phyloP scores from a whole-genome alignment of 2,329 filamentous ascomycete genomes.

The Botrytis cinerea region DNA sequence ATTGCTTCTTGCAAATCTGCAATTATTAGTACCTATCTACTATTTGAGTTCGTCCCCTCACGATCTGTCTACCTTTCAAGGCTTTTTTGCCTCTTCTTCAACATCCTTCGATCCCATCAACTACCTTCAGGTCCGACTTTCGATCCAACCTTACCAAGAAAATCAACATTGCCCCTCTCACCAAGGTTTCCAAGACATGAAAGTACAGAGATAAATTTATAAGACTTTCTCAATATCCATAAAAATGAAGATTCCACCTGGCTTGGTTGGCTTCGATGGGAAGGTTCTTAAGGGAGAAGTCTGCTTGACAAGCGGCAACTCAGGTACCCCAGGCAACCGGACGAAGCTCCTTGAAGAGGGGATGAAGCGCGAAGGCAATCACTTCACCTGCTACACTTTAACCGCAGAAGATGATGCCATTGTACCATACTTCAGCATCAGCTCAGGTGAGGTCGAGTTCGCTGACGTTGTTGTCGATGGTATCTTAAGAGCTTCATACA shows the following conservation, averaged over 20 bases:
- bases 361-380: conserved; percentile 17
- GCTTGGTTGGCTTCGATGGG: conserved; percentile 16
- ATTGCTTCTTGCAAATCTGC: background rate
- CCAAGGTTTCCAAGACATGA: background rate
- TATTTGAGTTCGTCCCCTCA: background rate
- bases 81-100: background rate
- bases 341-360: conserved; percentile 24
- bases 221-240: background rate
- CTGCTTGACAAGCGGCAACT: background rate
- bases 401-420: conserved; percentile 29
- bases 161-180: too few relatives aligned
- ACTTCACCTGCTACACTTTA: conserved; percentile 29
- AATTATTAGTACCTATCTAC: background rate
- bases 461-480: conserved; percentile 38
- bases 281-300: conserved; percentile 19
- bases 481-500: conserved; percentile 32
- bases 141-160: background rate
- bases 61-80: background rate
- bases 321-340: background rate
- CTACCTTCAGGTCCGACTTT: background rate
- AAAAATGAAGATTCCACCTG: conserved; percentile 17
- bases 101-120: background rate
- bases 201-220: background rate
- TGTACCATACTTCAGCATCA: conserved; percentile 17
- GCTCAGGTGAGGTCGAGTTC: conserved; percentile 27